A percentile compares a stretch with the other conserved stretches of the same genome.
These are phyloP conservation scores for Phaseolus lunatus DNA, from an alignment of 306 rosid species.

Conservation along the genomic window DNA sequence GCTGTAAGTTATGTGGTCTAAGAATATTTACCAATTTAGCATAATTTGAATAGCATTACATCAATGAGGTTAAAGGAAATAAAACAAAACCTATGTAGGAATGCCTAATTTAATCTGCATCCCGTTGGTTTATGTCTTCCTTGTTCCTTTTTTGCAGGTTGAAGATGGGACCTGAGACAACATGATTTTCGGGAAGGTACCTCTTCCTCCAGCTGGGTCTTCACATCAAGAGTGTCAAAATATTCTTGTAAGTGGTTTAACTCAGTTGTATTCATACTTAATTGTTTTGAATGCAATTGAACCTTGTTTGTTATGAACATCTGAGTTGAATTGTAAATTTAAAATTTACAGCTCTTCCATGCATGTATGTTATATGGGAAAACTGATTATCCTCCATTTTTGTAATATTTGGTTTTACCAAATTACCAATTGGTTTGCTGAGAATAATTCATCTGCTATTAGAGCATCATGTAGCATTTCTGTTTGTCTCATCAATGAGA, in stretches of 20 bases:
- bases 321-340: too few relatives aligned
- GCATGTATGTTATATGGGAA: too few relatives aligned
- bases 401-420: too few relatives aligned
- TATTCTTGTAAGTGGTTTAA: slow-evolving; percentile 71
- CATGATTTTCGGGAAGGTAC: slow-evolving; percentile 94
- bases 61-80: slow-evolving; percentile 25
- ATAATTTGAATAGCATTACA: slow-evolving; percentile 28
- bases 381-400: too few relatives aligned
- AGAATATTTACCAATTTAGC: slow-evolving; percentile 35
- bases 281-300: slow-evolving; percentile 10
- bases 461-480: too few relatives aligned
- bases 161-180: slow-evolving; percentile 93
- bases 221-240: slow-evolving; percentile 89
- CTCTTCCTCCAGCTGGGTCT: slow-evolving; percentile 88
- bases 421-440: too few relatives aligned
- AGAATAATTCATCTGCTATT: too few relatives aligned
- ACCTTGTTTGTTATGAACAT: neutral
- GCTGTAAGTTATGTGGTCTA: slow-evolving; percentile 72
- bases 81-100: neutral
- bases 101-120: slow-evolving; percentile 7
- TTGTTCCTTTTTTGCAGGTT: slow-evolving; percentile 64
- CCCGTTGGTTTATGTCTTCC: slow-evolving; percentile 41
- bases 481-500: slow-evolving; percentile 16
- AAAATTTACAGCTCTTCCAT: too few relatives aligned
- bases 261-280: slow-evolving; percentile 23